Evolutionary conservation across 139 green algal genomes (phyloP), one percentile per base, ranked within the genome.

Genomic region (Coelastrella sp.): DNA sequence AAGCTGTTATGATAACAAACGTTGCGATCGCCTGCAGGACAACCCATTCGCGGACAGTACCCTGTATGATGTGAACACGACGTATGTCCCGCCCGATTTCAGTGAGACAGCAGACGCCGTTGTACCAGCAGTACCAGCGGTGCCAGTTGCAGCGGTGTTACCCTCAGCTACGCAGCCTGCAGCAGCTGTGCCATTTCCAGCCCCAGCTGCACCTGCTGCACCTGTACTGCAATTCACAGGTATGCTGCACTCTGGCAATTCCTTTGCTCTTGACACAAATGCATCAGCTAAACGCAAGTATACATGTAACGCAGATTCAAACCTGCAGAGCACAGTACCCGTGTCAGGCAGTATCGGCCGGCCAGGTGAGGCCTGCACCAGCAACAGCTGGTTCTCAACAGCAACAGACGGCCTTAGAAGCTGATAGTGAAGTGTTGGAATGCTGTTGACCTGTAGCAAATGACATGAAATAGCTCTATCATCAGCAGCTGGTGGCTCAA

Each of bases 1-100:
- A 9, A 66, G 30, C n/a, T 19, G 7, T 8, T 50, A 30, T 23
- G 57, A 7, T 75, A 15, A 48, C 35, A 17, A n/a, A 27, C 66
- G 53, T 3, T 27, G 30, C 30, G 53, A 27, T 21, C 53, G 5
- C 11, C 21, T 68, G 67, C 80, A 86, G 80, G 68, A 66, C 80
- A 86, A 86, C 66, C 80, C 82, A 25, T 82, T 87, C 32, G 69
- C 35, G 17, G 69, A 82, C 82, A 51, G 38, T 41, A 63, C 69
- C 2, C 30, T 81, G 27, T 87, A 87, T 67, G 82, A 87, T 50
- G 45, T 87, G 17, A 87, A 87, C 71, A 87, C 82, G 41, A 87
- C 82, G 6, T 87, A 87, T 30, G 82, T 87, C 15, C 82, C 82
- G n/a, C 82, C 82, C 25, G 71, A 87, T 40, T 27, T 81, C 17